phyloP scores from a whole-genome alignment of 306 rosid species.

The Citrullus amarus region DNA sequence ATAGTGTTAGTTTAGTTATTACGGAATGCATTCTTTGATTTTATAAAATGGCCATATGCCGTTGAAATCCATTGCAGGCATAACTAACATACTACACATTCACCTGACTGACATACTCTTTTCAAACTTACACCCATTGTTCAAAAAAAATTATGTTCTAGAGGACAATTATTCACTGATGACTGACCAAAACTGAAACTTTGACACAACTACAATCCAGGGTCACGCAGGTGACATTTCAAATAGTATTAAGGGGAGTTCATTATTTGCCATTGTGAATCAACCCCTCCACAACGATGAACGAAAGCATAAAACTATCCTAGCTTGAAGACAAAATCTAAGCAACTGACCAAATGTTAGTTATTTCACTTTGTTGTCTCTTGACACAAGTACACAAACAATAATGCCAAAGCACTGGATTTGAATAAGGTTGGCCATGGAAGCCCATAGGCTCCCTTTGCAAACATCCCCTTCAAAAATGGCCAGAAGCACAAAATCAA shows the following conservation, averaged over 20 bases:
- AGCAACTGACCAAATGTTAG: not conserved
- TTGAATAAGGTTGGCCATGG: conserved; percentile 33
- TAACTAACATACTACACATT: not conserved
- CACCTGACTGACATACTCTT: not conserved
- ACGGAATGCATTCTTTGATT: conserved; percentile 6
- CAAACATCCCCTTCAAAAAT: conserved; percentile 44
- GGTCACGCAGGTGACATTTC: not conserved
- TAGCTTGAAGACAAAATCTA: not conserved
- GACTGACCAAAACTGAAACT: not conserved
- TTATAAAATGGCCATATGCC: not conserved
- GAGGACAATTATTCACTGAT: not conserved
- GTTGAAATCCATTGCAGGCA: not conserved
- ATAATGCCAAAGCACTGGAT: conserved; percentile 23
- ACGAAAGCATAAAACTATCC: not conserved
- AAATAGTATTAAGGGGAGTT: not conserved
- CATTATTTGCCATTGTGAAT: not conserved
- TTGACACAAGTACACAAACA: conserved; percentile 30
- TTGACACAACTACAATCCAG: not conserved
- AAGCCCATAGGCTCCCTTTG: conserved; percentile 45
- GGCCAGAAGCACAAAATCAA: conserved; percentile 39
- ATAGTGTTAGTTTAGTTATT: not conserved
- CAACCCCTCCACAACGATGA: not conserved
- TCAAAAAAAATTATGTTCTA: not conserved
- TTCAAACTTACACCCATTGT: not conserved
- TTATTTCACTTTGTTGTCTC: not conserved